Evolutionary conservation across 2,329 filamentous ascomycete species (phyloP), one percentile per base, ranked within the genome.

Genomic region (Neoarthrinium moseri): DNA sequence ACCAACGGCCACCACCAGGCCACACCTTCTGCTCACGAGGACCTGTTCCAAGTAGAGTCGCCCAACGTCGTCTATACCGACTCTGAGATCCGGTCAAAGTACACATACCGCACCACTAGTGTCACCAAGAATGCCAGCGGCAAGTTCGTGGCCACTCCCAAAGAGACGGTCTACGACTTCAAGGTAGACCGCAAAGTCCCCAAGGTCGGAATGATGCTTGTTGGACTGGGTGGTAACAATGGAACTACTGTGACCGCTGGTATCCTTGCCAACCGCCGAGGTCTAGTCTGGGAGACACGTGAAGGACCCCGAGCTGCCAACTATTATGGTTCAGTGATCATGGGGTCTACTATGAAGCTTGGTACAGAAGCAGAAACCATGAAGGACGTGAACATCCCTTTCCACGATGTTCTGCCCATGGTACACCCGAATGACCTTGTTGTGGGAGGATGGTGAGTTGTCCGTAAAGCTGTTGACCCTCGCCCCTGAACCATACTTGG

Each of bases 201-300:
- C 71, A 95, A 92, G 79, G 82, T 90, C 57, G 94, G 94, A 64
- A 82, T 96, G 75, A 97, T 99, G 94, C 81, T 99, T 56, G 92
- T 99, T 56, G 94, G 94, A 54, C 92, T 87, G 84, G 94, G 94
- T 71, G 94, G 94, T 64, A 99, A 99, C 83, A 99, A 99, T 67
- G 94, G 94, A 56, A 90, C 90, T 56, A 99, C 94, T 48, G 90
- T 99, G 52, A 97, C 94, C 49, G 94, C 94, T 51, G 94, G 92
- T 68, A 95, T 99, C 71, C 81, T 99, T 66, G 94, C 92, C 71
- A 99, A 99, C 74, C 88, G 89, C 65, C 88, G 86, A 58, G 80
- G 83, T 48, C 81, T 97, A 48, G 75, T 78, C 51, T 99, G 94
- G 94, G 89, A 96, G 54, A 97, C 94, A 60, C 91, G 92, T 63